Evolutionary conservation across 306 rosid genomes (phyloP).

Genomic region (Begonia masoniana): DNA sequence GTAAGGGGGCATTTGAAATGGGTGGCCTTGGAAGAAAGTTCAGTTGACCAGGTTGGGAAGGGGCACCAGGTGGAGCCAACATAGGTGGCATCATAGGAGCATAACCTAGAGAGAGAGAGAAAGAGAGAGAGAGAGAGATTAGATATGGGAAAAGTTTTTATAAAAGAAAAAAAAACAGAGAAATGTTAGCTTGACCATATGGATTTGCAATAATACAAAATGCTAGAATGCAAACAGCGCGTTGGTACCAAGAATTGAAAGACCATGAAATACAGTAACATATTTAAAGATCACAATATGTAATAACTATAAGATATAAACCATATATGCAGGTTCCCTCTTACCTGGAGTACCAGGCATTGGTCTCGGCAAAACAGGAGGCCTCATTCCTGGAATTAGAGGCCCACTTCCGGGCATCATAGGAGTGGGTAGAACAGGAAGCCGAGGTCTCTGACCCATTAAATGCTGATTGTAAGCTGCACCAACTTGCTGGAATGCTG

Average conservation of each 20-base stretch:
- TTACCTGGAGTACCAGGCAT: conserved; percentile 64
- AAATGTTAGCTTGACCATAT: background rate
- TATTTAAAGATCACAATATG: background rate
- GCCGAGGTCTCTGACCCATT: conserved; percentile 56
- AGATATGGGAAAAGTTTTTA: background rate
- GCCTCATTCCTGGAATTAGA: conserved; percentile 60
- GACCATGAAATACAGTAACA: background rate
- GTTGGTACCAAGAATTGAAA: background rate
- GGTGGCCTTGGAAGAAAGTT: conserved; percentile 28
- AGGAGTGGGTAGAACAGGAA: conserved; percentile 65
- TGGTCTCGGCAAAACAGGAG: conserved; percentile 82
- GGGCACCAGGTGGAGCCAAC: conserved; percentile 48
- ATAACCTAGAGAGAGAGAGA: conserved; percentile 18
- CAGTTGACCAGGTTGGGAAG: conserved; percentile 26
- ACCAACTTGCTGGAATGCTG: conserved; percentile 84
- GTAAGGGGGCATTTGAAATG: conserved; percentile 20
- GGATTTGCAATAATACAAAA: background rate
- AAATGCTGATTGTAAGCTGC: conserved; percentile 74
- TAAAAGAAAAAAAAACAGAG: background rate
- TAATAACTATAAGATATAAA: background rate
- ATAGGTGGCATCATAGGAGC: conserved; percentile 27
- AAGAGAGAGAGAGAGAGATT: background rate
- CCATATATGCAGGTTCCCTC: background rate
- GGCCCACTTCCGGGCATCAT: conserved; percentile 51
- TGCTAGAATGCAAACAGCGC: background rate